Base-by-base conservation (phyloP, 768 basidiomycete species). In the Mycena sanguinolenta region DNA sequence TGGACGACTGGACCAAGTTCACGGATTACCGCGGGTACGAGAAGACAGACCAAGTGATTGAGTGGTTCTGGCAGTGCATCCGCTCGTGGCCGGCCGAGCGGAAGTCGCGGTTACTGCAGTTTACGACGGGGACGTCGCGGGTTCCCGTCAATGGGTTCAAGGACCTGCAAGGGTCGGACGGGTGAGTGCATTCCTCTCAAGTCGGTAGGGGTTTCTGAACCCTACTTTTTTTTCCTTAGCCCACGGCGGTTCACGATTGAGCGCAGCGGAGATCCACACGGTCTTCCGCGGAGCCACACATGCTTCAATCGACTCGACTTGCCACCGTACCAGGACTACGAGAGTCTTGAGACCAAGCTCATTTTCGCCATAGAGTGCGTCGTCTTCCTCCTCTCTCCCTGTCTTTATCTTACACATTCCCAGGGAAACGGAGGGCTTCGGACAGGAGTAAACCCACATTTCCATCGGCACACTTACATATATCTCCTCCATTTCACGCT, bases 11-110 rank as follows among this genome's bases (percentile, higher is more conserved):
- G 95, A 93, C 91, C 74, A 95, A 95, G 76, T 95, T 94, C 81
- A 97, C 96, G 23, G 96, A 97, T 77, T 97, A 97, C 78, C 91
- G 95, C 61, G 92, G 93, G 6, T 95, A 94, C 77, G 90, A 92
- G 76, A 93, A 93, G 84, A 92, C 90, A 4, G 94, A 95, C 77
- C 91, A 94, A 77, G 92, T 94, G 69, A 95, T 97, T 72, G 92
- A 95, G 76, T 97, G 96, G 96, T 97, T 97, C 86, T 97, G 96
- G 96, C 91, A 96, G 79, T 94, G 92, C 75, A 89, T 97, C 63
- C 91, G 93, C 42, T 90, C 91, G 38, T 97, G 96, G 96, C 93
- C 96, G 12, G 86, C 93, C 0, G 96, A 97, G 79, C 88, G 93
- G 73, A 96, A 96, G 79, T 92, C 92, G 46, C 90, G 95, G 17